Evolutionary conservation across 2,329 filamentous ascomycete species (phyloP).

Genomic region (Exophiala xenobiotica): DNA sequence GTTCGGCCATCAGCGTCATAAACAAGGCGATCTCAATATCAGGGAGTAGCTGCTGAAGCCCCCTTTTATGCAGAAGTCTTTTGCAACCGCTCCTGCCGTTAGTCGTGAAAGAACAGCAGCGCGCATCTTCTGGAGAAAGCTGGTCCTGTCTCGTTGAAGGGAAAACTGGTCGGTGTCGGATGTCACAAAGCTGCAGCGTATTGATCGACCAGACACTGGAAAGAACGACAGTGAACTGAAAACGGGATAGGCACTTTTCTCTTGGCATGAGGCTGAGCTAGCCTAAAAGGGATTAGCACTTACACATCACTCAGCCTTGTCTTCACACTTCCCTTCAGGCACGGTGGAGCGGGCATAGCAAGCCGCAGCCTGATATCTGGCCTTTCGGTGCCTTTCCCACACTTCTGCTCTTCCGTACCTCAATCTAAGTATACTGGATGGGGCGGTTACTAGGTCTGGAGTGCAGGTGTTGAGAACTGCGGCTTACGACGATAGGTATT

Average conservation of each 20-base stretch:
- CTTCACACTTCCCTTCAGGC: neutral
- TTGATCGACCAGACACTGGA: neutral
- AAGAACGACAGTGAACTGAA: neutral
- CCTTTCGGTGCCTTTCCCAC: too few species aligned
- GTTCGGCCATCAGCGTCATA: slow-evolving; percentile 1
- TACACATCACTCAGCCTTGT: neutral
- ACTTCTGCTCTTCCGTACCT: too few species aligned
- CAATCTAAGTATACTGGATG: too few species aligned
- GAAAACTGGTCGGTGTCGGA: too few species aligned
- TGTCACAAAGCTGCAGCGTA: neutral
- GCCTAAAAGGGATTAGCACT: neutral
- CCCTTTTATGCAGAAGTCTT: slow-evolving; percentile 10
- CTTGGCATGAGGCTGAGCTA: neutral
- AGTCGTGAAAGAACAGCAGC: slow-evolving; percentile 8
- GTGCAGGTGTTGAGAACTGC: too few species aligned
- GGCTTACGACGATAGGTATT: too few species aligned
- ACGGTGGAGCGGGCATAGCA: neutral
- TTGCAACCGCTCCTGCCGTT: slow-evolving; percentile 17
- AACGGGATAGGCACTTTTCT: neutral
- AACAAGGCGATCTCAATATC: neutral
- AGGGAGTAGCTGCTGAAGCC: slow-evolving; percentile 1
- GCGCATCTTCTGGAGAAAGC: slow-evolving; percentile 15
- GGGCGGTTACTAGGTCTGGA: too few species aligned
- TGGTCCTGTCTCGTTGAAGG: too few species aligned
- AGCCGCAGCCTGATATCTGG: neutral